A percentile compares a stretch with the other conserved stretches of the same genome.
These are phyloP conservation scores for Bidens hawaiensis DNA, from an alignment of 140 eudicot genomes.

Conservation along the genomic window DNA sequence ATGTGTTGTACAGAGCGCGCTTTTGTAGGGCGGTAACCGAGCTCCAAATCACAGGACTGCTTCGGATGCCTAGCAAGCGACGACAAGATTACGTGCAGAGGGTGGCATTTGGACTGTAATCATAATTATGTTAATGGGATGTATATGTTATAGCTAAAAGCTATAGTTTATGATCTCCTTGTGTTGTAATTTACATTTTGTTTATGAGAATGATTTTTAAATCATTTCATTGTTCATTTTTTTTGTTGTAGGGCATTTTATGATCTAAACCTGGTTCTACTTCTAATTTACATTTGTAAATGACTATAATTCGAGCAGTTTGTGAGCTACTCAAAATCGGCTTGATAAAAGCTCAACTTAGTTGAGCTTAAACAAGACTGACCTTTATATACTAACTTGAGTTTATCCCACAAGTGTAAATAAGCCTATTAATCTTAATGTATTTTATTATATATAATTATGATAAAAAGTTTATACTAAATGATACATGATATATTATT, in stretches of 20 bases:
- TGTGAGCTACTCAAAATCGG: too few relatives aligned
- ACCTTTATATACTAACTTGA: too few relatives aligned
- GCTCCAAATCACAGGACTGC: constrained; percentile 78
- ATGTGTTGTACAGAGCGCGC: constrained; percentile 51
- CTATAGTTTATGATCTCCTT: background rate
- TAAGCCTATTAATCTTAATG: too few relatives aligned
- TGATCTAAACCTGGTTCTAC: background rate
- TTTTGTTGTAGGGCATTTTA: background rate
- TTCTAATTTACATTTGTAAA: background rate
- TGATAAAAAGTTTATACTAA: too few relatives aligned
- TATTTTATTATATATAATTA: too few relatives aligned
- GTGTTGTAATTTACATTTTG: background rate
- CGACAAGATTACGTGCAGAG: constrained; percentile 96
- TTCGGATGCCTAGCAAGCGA: constrained; percentile 93
- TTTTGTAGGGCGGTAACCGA: constrained; percentile 95
- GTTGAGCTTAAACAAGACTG: too few relatives aligned
- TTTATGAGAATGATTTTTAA: background rate
- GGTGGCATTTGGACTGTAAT: constrained; percentile 77
- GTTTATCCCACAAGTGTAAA: too few relatives aligned
- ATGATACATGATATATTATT: too few relatives aligned
- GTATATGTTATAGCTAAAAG: constrained; percentile 2
- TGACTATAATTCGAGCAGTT: too few relatives aligned
- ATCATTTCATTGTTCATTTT: background rate
- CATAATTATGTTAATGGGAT: background rate
- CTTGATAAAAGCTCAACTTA: too few relatives aligned